Evolutionary conservation across 768 basidiomycete species (phyloP).

Genomic region (Mycena rebaudengoi): DNA sequence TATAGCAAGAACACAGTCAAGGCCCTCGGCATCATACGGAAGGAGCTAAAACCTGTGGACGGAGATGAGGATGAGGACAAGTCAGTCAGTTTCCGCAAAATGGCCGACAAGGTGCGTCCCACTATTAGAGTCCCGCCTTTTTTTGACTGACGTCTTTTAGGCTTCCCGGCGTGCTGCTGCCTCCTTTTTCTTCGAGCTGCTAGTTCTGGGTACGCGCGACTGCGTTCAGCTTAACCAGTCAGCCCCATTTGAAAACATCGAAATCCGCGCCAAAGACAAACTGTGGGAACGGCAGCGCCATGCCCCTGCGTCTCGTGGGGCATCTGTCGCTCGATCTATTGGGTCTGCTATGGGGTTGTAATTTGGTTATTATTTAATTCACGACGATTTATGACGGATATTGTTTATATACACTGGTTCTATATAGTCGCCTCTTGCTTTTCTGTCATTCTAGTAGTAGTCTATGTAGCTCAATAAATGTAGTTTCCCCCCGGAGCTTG

Average conservation of each 20-base stretch:
- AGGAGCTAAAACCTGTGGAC: conserved; percentile 67
- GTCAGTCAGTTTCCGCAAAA: conserved; percentile 77
- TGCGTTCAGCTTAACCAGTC: conserved; percentile 83
- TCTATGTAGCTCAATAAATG: conserved; percentile 14
- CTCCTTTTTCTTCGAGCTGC: conserved; percentile 97
- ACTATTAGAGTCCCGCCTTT: background rate
- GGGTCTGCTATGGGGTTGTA: conserved; percentile 52
- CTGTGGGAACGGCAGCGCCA: conserved; percentile 79
- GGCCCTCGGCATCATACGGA: conserved; percentile 78
- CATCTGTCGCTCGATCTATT: conserved; percentile 56
- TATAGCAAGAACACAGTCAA: conserved; percentile 92
- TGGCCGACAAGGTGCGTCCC: conserved; percentile 77
- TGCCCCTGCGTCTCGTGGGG: conserved; percentile 40
- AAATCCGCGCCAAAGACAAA: conserved; percentile 80
- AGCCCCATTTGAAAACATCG: conserved; percentile 85
- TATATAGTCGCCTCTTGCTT: conserved; percentile 11
- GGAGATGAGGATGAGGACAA: conserved; percentile 62
- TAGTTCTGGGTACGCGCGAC: conserved; percentile 93
- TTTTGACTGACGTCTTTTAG: conserved; percentile 45
- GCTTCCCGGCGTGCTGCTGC: conserved; percentile 92
- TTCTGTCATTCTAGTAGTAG: conserved; percentile 20
- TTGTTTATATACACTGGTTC: background rate
- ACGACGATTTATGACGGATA: conserved; percentile 17
- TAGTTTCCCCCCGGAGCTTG: background rate
- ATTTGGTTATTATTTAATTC: conserved; percentile 2